phyloP scores from a whole-genome alignment of 495 filamentous ascomycete genomes.

The Annulohypoxylon moriforme region DNA sequence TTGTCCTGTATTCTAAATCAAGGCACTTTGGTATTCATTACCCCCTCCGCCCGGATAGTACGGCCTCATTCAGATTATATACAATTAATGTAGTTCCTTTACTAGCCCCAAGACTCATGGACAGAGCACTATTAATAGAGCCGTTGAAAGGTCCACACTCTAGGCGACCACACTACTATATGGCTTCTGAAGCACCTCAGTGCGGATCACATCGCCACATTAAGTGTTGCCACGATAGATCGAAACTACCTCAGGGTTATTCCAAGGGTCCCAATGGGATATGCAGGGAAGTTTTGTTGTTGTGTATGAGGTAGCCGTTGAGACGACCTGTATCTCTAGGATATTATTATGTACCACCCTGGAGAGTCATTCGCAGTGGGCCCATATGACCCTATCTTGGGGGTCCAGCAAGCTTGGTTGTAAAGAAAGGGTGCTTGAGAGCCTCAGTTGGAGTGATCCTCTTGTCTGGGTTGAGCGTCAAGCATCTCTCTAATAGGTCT shows the following conservation, averaged over 20 bases:
- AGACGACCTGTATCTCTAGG: background rate
- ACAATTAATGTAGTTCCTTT: background rate
- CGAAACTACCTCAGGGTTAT: conserved; percentile 5
- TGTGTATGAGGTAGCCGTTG: background rate
- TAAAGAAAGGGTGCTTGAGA: conserved; percentile 84
- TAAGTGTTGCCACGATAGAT: background rate
- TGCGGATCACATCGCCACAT: background rate
- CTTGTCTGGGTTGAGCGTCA: conserved; percentile 93
- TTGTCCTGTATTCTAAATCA: conserved; percentile 23
- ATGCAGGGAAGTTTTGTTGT: background rate
- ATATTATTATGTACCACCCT: background rate
- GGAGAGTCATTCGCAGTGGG: background rate
- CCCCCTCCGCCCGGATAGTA: background rate
- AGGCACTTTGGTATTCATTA: background rate
- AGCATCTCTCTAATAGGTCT: conserved; percentile 86
- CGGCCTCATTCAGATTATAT: background rate
- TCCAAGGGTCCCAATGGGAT: background rate
- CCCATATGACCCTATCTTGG: conserved; percentile 30
- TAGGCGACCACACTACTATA: background rate
- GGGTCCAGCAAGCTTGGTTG: conserved; percentile 42
- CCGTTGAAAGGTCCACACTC: background rate
- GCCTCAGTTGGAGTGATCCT: conserved; percentile 87
- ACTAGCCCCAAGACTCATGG: background rate
- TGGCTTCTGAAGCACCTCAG: background rate
- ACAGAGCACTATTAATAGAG: background rate